Conservation (phyloP, 768 basidiomycete genomes). For the Lyophyllum semitale region DNA sequence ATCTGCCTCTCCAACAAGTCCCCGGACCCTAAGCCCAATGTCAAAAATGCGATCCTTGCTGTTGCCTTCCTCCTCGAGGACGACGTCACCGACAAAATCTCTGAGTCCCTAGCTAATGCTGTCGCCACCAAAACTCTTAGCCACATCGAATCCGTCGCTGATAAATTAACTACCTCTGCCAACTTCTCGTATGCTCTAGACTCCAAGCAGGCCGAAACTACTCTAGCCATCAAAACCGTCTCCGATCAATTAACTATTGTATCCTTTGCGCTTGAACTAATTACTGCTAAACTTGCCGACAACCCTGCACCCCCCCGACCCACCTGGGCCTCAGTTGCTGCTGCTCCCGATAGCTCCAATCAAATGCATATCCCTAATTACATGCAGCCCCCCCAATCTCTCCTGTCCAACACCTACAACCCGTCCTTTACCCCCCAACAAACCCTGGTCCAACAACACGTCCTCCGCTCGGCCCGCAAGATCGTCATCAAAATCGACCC, state of each 20-base stretch:
- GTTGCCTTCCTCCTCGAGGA: background rate
- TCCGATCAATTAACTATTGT: background rate
- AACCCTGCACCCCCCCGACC: background rate
- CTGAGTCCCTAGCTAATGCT: background rate
- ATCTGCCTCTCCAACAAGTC: background rate
- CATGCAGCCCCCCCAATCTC: background rate
- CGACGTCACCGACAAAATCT: background rate
- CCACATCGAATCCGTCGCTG: background rate
- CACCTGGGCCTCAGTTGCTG: background rate
- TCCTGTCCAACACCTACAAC: background rate
- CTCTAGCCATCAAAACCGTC: background rate
- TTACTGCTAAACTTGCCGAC: background rate
- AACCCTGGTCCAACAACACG: constrained; percentile 4
- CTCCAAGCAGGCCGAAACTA: background rate
- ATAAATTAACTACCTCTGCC: background rate
- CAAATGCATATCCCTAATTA: too few relatives aligned
- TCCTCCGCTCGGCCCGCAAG: background rate
- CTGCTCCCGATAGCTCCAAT: too few relatives aligned
- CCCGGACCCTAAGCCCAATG: background rate
- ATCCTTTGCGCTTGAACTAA: background rate
- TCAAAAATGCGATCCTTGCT: background rate
- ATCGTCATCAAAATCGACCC: background rate
- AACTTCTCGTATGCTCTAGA: background rate
- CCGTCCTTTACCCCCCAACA: background rate
- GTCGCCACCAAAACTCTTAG: background rate